Evolutionary conservation across 805 yeast genomes (phyloP), one percentile per base, ranked within the genome.

Genomic region (Candida germanica): DNA sequence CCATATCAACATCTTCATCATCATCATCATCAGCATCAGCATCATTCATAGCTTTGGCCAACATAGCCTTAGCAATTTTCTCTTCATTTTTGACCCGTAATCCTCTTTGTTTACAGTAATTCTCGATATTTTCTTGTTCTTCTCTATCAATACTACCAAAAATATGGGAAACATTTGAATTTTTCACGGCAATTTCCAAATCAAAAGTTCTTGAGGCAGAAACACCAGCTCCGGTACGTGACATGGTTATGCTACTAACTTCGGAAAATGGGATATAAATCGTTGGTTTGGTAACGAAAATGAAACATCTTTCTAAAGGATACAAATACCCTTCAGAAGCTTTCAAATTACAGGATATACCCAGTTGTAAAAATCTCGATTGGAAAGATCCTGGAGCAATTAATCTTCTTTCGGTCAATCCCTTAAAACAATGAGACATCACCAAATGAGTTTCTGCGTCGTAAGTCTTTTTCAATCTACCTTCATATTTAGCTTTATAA

Each of bases 281-380:
- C 0, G 97, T 88, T 29, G 98, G 96, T 58, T 93, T 93, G 16
- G 96, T 88, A 31, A 91, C 82, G 56, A 93, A 91, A 44, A 93
- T 64, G 54, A 93, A 77, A 38, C 95, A 85, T 61, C 87, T 85
- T 47, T 93, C 98, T 40, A 93, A 73, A n/a, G 95, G 87, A 59
- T 86, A 93, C 42, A 93, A 64, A 50, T 88, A 84, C 19, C 98
- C 98, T 66, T 93, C 98, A 33, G 86, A 83, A 0, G 98, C 98
- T 61, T 91, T 93, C 49, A 87, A 75, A 5, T 97, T 87, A 64
- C 98, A 91, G 14, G 87, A 74, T 19, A 93, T 83, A 3, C 95
- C 96, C 10, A 95, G 84, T 51, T 83, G 87, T 29, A 78, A 79
- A 53, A 80, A 82, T 26, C 80, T 77, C 4, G 95, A 82, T 42